Evolutionary conservation across 805 yeast species (phyloP).

Genomic region (Starmerella kuoi): DNA sequence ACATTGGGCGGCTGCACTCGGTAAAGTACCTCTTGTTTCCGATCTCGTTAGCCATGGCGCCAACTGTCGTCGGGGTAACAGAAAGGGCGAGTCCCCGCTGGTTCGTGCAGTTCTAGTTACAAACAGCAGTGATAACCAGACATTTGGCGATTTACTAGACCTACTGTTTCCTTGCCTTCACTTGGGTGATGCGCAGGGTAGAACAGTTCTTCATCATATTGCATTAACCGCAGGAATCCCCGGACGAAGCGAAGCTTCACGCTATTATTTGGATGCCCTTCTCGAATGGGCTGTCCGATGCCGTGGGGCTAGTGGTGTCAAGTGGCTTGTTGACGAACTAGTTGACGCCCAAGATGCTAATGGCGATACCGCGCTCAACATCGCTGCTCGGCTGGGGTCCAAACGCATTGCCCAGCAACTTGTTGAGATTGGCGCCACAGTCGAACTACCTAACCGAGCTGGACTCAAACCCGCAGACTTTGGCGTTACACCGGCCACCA

Average conservation of each 20-base stretch:
- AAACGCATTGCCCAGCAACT: slow-evolving; percentile 67
- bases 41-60: slow-evolving; percentile 59
- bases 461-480: slow-evolving; percentile 81
- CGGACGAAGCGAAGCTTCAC: slow-evolving; percentile 58
- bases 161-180: slow-evolving; percentile 63
- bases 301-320: slow-evolving; percentile 35
- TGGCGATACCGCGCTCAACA: slow-evolving; percentile 90
- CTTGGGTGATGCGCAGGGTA: slow-evolving; percentile 52
- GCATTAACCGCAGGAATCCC: slow-evolving; percentile 66
- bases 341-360: slow-evolving; percentile 83
- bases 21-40: slow-evolving; percentile 55
- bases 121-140: slow-evolving; percentile 64
- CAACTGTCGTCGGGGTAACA: slow-evolving; percentile 58
- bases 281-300: slow-evolving; percentile 65
- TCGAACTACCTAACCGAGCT: slow-evolving; percentile 63
- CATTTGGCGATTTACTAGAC: slow-evolving; percentile 59
- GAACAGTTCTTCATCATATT: slow-evolving; percentile 80
- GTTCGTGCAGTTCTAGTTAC: slow-evolving; percentile 75
- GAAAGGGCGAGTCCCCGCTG: slow-evolving; percentile 76
- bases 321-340: slow-evolving; percentile 50
- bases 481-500: slow-evolving; percentile 38
- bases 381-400: slow-evolving; percentile 81
- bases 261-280: slow-evolving; percentile 59
- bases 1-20: slow-evolving; percentile 94
- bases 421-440: slow-evolving; percentile 79